phyloP scores from a whole-genome alignment of 2,329 filamentous ascomycete genomes.

The Endocalyx cinctus region DNA sequence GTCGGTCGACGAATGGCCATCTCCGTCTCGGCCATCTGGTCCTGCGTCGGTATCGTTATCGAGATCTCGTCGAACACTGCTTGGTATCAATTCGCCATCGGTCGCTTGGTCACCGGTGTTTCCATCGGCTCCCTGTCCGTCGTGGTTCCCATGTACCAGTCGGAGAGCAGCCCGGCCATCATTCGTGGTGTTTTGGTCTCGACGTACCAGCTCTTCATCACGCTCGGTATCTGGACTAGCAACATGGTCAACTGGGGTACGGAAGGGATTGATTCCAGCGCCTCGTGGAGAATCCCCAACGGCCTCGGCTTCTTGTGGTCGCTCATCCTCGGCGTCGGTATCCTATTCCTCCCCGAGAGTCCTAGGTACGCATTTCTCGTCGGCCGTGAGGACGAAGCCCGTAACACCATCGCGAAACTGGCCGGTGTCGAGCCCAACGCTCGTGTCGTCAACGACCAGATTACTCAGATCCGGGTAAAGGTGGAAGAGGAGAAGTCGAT shows the following conservation, averaged over 20 bases:
- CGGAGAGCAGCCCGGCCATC: conserved; percentile 59
- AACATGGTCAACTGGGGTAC: conserved; percentile 61
- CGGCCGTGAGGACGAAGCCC: conserved; percentile 44
- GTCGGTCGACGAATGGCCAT: conserved; percentile 61
- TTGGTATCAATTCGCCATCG: conserved; percentile 63
- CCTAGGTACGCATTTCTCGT: conserved; percentile 47
- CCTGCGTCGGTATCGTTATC: conserved; percentile 59
- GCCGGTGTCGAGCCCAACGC: conserved; percentile 36
- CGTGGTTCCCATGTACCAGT: conserved; percentile 64
- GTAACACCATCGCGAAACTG: conserved; percentile 42
- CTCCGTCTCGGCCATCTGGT: conserved; percentile 57
- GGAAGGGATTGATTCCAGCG: conserved; percentile 36
- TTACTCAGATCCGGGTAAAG: conserved; percentile 48
- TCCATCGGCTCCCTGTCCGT: conserved; percentile 63
- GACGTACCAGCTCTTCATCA: conserved; percentile 66
- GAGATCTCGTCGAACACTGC: conserved; percentile 50
- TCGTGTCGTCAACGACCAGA: conserved; percentile 40
- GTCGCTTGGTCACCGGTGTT: conserved; percentile 61
- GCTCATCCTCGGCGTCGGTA: conserved; percentile 43
- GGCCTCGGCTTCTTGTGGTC: conserved; percentile 53
- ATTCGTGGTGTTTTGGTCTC: conserved; percentile 61
- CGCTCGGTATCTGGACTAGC: conserved; percentile 58
- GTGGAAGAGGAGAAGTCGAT: conserved; percentile 41
- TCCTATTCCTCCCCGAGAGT: conserved; percentile 51
- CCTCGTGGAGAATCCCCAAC: conserved; percentile 60